A percentile compares a stretch with the other conserved stretches of the same genome.
Conservation (phyloP, 306 rosid genomes). For the Adenanthera pavonina region DNA sequence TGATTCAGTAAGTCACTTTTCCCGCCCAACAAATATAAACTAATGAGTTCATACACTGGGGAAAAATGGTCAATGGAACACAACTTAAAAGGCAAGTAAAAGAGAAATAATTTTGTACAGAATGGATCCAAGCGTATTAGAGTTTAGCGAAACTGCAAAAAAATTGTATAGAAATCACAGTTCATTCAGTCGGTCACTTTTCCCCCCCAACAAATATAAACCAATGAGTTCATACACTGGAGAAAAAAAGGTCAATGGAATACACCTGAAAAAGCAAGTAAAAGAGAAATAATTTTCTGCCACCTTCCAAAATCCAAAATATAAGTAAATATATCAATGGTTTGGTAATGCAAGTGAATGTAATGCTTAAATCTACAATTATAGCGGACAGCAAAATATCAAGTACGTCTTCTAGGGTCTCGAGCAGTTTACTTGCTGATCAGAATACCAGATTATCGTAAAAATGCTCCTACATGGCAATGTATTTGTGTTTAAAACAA, state of each 20-base stretch:
- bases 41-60: constrained; percentile 28
- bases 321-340: constrained; percentile 5
- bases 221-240: constrained; percentile 31
- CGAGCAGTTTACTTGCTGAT: constrained; percentile 1
- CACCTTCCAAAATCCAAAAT: neutral
- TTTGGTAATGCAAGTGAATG: constrained; percentile 24
- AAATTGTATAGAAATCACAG: constrained; percentile 47
- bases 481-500: neutral
- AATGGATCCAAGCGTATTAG: constrained; percentile 94
- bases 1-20: constrained; percentile 33
- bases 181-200: constrained; percentile 36
- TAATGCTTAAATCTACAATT: neutral
- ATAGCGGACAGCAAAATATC: constrained; percentile 34
- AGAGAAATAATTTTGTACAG: constrained; percentile 36
- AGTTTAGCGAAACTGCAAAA: constrained; percentile 94
- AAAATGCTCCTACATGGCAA: constrained; percentile 7
- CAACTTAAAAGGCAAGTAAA: neutral
- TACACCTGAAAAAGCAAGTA: neutral
- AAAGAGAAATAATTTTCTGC: neutral
- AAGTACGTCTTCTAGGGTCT: neutral
- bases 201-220: constrained; percentile 37
- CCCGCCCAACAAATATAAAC: constrained; percentile 33
- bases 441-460: neutral
- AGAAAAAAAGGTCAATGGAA: constrained; percentile 15
- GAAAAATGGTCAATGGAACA: constrained; percentile 5